A percentile compares a stretch with the other conserved stretches of the same genome.
Evolutionary conservation across 2,329 filamentous ascomycete species (phyloP).

Genomic region (Exophiala sp.): DNA sequence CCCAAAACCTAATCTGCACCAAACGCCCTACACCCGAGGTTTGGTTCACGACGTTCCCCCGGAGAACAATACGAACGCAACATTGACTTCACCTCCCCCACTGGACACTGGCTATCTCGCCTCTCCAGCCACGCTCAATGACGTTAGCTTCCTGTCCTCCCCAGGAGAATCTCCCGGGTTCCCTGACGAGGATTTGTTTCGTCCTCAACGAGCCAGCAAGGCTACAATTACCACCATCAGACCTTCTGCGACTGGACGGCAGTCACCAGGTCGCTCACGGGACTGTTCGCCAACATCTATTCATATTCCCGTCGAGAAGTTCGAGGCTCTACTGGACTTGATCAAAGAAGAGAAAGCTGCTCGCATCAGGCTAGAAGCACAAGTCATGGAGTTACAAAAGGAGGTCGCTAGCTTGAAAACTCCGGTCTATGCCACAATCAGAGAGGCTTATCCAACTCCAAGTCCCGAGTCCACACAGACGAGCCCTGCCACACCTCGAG

Average conservation of each 20-base stretch:
- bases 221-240: slow-evolving; percentile 27
- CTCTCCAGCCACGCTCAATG: slow-evolving; percentile 10
- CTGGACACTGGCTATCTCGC: slow-evolving; percentile 5
- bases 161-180: slow-evolving; percentile 1
- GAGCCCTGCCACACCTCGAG: slow-evolving; percentile 7
- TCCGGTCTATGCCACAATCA: slow-evolving; percentile 25
- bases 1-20: slow-evolving; percentile 14
- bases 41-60: slow-evolving; percentile 14
- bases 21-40: slow-evolving; percentile 4
- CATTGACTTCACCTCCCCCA: slow-evolving; percentile 7
- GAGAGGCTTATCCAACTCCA: slow-evolving; percentile 24
- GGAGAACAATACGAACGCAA: slow-evolving; percentile 4
- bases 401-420: slow-evolving; percentile 31
- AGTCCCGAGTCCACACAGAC: slow-evolving; percentile 22
- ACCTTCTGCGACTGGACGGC: slow-evolving; percentile 12
- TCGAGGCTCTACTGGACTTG: slow-evolving; percentile 45
- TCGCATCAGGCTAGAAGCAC: slow-evolving; percentile 43
- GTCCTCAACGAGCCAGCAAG: slow-evolving; percentile 23
- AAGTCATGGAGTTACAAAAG: slow-evolving; percentile 41
- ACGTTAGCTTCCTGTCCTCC: slow-evolving; percentile 22
- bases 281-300: slow-evolving; percentile 23
- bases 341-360: slow-evolving; percentile 46
- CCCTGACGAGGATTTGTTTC: slow-evolving; percentile 11
- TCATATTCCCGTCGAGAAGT: slow-evolving; percentile 41
- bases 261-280: slow-evolving; percentile 15